Evolutionary conservation across 331 rosid species (phyloP).

Genomic region (Cydonia oblonga): DNA sequence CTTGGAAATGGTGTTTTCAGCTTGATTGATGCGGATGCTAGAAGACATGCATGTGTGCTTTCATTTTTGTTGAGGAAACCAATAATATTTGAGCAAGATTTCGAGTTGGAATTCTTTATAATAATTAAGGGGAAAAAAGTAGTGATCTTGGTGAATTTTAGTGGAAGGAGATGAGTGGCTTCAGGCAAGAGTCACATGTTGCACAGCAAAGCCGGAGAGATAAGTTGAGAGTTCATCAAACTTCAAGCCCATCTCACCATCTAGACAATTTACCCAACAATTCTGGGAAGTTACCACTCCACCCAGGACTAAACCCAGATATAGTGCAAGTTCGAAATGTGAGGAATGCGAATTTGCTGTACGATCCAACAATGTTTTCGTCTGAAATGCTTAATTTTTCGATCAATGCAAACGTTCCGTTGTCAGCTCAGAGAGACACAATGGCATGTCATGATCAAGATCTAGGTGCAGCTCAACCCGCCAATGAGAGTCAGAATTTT

Average conservation of each 20-base stretch:
- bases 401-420: constrained; percentile 1
- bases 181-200: constrained; percentile 72
- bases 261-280: constrained; percentile 25
- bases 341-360: constrained; percentile 32
- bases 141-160: neutral
- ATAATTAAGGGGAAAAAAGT: neutral
- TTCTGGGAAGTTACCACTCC: constrained; percentile 19
- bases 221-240: constrained; percentile 59
- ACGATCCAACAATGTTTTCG: constrained; percentile 24
- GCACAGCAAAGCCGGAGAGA: constrained; percentile 93
- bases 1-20: neutral
- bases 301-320: constrained; percentile 29
- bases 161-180: constrained; percentile 47
- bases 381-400: constrained; percentile 39
- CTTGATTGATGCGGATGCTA: neutral
- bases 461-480: neutral
- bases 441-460: neutral
- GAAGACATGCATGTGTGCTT: neutral
- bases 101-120: neutral
- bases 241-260: constrained; percentile 17
- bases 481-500: neutral
- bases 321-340: constrained; percentile 44
- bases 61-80: neutral
- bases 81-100: neutral
- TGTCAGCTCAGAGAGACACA: neutral